Base-by-base conservation (phyloP, 192 early-diverging fungal species). In the Allomyces macrogynus region DNA sequence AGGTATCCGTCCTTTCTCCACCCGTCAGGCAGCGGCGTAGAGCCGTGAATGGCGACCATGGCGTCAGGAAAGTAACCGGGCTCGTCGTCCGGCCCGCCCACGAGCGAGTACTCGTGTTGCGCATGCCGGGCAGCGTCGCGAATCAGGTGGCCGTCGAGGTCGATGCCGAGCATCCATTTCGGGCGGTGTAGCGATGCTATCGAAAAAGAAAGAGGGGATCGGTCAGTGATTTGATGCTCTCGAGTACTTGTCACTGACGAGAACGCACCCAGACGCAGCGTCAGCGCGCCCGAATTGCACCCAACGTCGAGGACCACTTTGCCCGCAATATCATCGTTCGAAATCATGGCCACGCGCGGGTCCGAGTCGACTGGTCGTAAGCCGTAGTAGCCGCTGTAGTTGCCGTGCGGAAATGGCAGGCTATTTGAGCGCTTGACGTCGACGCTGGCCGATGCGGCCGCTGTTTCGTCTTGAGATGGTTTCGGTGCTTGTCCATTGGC, bases 291-390 rank as follows among this genome's bases (percentile, higher is more conserved):
- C 1, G 80, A 68, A 69, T 91, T 89, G 75, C 89, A 91, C 4
- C 89, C 89, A 69, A 91, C 79, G 66, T 91, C 89, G 12, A 89
- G 74, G 7, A 89, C 83, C 22, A 62, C 60, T 54, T 84, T 83
- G 11, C 72, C 72, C 43, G 65, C 64, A 32, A 91, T 78, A 70
- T 74, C 75, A 16, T 25, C 65, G 24, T 63, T 60, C 3, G 81
- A 69, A 27, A 91, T 61, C 10, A 83, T 57, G 23, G 69, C 65
- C 10, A 91, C 66, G 9, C 89, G 79, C 1, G 78, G 67, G 70
- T 91, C 89, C 57, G 24, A 5, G 40, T 10, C 44, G 10, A 32
- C 12, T 44, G 70, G 24, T 11, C 80, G 68, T 65, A 73, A 78
- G 42, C 63, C 72, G 72, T 87, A 87, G 66, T 87, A 87, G 42